Conservation (phyloP, 768 basidiomycete genomes). For the Clitopilus passeckerianus region DNA sequence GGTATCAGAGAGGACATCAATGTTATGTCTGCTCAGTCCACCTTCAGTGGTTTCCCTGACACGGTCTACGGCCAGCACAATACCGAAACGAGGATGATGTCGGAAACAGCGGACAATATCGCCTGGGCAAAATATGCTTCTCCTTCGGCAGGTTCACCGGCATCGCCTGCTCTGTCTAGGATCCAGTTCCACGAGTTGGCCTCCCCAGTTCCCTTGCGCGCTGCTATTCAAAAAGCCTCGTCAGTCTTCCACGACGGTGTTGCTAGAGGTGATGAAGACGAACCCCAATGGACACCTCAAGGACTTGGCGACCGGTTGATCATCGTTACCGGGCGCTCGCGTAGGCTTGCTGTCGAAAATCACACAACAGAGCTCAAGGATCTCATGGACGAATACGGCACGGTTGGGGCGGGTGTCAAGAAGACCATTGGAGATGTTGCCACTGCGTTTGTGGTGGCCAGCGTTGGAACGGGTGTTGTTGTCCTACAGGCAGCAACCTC, state of each 20-base stretch:
- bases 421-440: conserved; percentile 87
- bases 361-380: conserved; percentile 68
- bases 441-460: conserved; percentile 65
- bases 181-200: conserved; percentile 57
- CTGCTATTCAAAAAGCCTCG: conserved; percentile 44
- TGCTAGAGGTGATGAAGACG: not conserved
- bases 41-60: conserved; percentile 44
- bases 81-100: conserved; percentile 66
- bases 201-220: conserved; percentile 57
- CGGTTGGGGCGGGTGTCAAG: conserved; percentile 56
- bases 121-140: conserved; percentile 61
- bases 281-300: not conserved
- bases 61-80: conserved; percentile 64
- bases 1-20: conserved; percentile 26
- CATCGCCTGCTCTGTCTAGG: conserved; percentile 39
- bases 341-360: conserved; percentile 67
- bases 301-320: conserved; percentile 36
- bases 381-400: conserved; percentile 52
- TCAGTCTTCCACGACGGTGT: not conserved
- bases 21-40: conserved; percentile 23
- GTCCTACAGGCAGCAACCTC: conserved; percentile 56
- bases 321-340: conserved; percentile 68
- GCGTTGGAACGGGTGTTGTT: conserved; percentile 52
- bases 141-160: conserved; percentile 7
- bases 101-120: conserved; percentile 81